Evolutionary conservation across 148 eudicot species (phyloP).

Genomic region (Hydrangea macrophylla): DNA sequence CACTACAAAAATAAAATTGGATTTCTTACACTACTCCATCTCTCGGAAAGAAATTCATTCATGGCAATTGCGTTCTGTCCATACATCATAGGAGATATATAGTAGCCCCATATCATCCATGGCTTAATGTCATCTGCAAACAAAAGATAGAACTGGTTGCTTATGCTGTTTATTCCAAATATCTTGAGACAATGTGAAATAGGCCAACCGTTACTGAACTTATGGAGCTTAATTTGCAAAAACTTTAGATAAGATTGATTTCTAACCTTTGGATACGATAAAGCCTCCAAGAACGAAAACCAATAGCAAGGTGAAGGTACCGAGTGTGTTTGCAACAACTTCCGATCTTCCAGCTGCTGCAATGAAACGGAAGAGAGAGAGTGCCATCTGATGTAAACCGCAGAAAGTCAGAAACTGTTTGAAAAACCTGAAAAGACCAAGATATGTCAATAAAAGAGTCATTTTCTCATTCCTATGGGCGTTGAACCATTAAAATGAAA

Average conservation of each 20-base stretch:
- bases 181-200: neutral
- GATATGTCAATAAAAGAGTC: neutral
- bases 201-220: neutral
- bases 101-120: slow-evolving; percentile 48
- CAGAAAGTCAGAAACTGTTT: slow-evolving; percentile 3
- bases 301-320: slow-evolving; percentile 5
- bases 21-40: slow-evolving; percentile 38
- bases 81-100: slow-evolving; percentile 46
- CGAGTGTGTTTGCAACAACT: slow-evolving; percentile 9
- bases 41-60: slow-evolving; percentile 32
- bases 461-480: neutral
- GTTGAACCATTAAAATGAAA: neutral
- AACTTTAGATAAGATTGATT: neutral
- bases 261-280: slow-evolving; percentile 23
- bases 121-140: slow-evolving; percentile 28
- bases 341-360: neutral
- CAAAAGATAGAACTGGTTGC: neutral
- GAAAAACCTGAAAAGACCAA: neutral
- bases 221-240: neutral
- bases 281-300: slow-evolving; percentile 16
- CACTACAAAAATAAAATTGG: neutral
- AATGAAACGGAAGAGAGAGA: slow-evolving; percentile 7
- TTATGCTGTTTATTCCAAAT: neutral
- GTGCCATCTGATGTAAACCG: slow-evolving; percentile 1
- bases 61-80: slow-evolving; percentile 43